Percentiles rank a stretch among this genome's conserved stretches.
phyloP scores from a whole-genome alignment of 306 rosid genomes.

The Prunus mira region DNA sequence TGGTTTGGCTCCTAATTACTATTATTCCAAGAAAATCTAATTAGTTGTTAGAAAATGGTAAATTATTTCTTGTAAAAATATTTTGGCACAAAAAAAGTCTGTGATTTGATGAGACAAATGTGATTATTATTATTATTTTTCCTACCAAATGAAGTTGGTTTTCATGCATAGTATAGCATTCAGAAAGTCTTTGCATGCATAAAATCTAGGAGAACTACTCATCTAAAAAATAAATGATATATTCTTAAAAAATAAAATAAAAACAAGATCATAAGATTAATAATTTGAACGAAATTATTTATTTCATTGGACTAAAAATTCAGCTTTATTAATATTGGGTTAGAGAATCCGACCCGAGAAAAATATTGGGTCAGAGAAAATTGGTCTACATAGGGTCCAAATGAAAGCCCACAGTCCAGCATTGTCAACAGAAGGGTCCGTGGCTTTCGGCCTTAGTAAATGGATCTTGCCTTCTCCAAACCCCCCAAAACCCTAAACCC shows the following conservation, averaged over 20 bases:
- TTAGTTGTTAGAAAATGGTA: background rate
- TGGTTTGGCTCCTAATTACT: background rate
- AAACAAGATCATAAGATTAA: background rate
- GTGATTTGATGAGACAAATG: background rate
- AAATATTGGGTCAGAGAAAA: background rate
- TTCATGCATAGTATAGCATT: too few species aligned
- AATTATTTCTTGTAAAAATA: background rate
- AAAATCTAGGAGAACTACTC: background rate
- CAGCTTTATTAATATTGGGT: too few species aligned
- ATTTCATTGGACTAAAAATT: too few species aligned
- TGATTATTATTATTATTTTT: background rate
- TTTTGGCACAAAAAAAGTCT: background rate
- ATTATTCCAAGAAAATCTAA: background rate
- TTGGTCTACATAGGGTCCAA: background rate
- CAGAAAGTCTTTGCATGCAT: background rate
- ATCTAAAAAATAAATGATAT: background rate
- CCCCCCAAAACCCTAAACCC: conserved; percentile 39
- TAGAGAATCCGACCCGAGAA: too few species aligned
- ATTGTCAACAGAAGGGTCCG: background rate
- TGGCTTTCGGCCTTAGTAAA: background rate
- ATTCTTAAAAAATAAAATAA: background rate
- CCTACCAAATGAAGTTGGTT: background rate
- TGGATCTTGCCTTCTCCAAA: background rate
- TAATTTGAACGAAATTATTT: too few species aligned
- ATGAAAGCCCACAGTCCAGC: conserved; percentile 10